phyloP scores from a whole-genome alignment of 305 asterid genomes.

The Fraxinus nigra region DNA sequence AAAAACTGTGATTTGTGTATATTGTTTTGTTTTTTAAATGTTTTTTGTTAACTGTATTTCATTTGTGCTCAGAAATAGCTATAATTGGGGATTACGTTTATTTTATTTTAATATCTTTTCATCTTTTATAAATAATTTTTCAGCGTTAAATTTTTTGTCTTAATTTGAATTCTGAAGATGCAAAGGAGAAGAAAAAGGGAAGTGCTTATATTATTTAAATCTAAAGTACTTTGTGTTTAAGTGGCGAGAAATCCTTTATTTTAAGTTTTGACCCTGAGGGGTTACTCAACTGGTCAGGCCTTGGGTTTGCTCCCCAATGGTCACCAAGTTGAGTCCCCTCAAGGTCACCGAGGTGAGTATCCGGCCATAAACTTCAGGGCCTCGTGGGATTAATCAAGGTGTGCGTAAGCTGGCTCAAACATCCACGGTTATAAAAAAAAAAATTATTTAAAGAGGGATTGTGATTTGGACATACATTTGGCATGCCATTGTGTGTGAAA shows the following conservation, averaged over 20 bases:
- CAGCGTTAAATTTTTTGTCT: not conserved
- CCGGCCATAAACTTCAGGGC: too few relatives aligned
- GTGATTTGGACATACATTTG: not conserved
- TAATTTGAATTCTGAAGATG: not conserved
- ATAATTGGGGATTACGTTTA: not conserved
- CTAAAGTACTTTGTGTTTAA: too few relatives aligned
- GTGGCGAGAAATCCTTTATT: too few relatives aligned
- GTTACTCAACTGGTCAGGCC: too few relatives aligned
- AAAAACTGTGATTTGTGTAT: not conserved
- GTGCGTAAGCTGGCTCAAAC: too few relatives aligned
- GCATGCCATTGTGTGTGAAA: not conserved
- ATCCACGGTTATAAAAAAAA: too few relatives aligned
- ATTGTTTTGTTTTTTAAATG: not conserved
- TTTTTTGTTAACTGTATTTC: not conserved
- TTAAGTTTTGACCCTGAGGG: too few relatives aligned
- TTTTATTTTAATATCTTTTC: not conserved
- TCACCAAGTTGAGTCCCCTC: too few relatives aligned
- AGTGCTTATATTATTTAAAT: not conserved
- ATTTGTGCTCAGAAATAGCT: not conserved
- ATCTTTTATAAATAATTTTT: not conserved
- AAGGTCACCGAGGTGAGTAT: too few relatives aligned
- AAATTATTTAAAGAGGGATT: not conserved
- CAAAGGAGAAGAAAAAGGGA: not conserved
- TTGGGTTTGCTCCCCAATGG: too few relatives aligned
- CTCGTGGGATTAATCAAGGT: too few relatives aligned